Evolutionary conservation across 2,329 filamentous ascomycete genomes (phyloP), one percentile per base, ranked within the genome.

Genomic region (Rhynchosporium agropyri): DNA sequence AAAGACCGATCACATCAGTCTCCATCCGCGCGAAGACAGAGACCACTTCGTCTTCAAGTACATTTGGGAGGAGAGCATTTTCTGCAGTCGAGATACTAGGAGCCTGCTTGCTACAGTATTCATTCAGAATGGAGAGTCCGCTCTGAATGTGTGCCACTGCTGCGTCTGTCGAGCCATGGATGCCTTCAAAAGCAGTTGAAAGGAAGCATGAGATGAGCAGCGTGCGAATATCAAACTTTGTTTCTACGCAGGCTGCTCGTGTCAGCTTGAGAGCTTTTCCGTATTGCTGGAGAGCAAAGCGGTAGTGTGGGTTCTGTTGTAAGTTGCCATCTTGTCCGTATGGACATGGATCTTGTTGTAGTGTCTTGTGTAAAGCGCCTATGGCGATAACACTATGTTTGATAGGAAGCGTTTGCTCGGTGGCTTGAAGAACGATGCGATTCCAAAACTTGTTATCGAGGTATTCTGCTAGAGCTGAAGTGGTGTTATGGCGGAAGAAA

Each of bases 121-220:
- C 49, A 20, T 36, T 33, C 13, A 51, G 49, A 7, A 51, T 51
- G 3, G 4, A 15, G 13, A 51, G 31, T 9, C 49, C 49, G 31
- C 49, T 51, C 13, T 51, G 49, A 15, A 51, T 51, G n/a, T 51
- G 49, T 29, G 49, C 49, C 15, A 51, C 29, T 15, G 49, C 49
- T 36, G 31, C 33, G 5, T 12, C 31, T n/a, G 49, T 36, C 2
- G 49, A 51, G 12, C 49, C 29, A 10, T 51, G 49, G 5, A 51
- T 51, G 20, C 49, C 31, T 51, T 51, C 49, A 31, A 51, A 51
- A 9, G 29, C 33, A 29, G 36, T 20, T 9, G 49, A 51, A 15
- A 51, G 49, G 31, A 51, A 36, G 31, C 49, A 36, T 5, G 49
- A 51, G 29, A 51, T 51, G 0, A 51, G 49, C 31, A 51, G n/a